These are phyloP conservation scores for Sugiyamaella marilandica DNA, from an alignment of 805 yeast species.

Conservation along the genomic window DNA sequence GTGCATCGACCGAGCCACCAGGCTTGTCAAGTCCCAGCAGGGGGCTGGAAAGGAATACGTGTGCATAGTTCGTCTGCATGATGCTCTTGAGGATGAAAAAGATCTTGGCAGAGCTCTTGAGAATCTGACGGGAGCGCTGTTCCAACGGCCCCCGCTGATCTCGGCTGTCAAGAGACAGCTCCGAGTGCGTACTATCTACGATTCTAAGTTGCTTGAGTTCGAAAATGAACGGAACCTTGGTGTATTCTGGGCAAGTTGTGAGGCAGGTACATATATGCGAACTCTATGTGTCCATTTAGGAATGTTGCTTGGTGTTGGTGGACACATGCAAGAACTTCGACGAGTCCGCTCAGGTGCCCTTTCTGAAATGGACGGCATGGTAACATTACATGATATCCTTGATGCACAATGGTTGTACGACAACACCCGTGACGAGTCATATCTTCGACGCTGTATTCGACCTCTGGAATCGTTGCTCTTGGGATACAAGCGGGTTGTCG, in stretches of 20 bases:
- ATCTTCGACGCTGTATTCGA: constrained; percentile 86
- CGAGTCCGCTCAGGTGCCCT: constrained; percentile 98
- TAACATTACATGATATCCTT: constrained; percentile 92
- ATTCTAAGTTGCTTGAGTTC: constrained; percentile 90
- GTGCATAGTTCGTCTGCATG: constrained; percentile 94
- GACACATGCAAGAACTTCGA: constrained; percentile 99
- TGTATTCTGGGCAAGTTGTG: constrained; percentile 99
- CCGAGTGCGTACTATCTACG: constrained; percentile 96
- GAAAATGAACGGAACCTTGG: constrained; percentile 95
- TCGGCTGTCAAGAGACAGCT: constrained; percentile 99
- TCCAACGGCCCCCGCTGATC: constrained; percentile 98
- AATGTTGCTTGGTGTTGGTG: constrained; percentile 97
- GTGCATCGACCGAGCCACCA: constrained; percentile 96
- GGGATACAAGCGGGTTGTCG: constrained; percentile 96
- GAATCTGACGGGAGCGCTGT: constrained; percentile 95
- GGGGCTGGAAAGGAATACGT: constrained; percentile 99
- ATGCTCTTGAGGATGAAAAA: constrained; percentile 83
- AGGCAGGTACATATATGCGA: constrained; percentile 99
- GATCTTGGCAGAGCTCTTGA: constrained; percentile 84
- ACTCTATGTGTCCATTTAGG: constrained; percentile 98
- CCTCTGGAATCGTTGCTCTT: constrained; percentile 91
- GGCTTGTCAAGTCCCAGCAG: constrained; percentile 97
- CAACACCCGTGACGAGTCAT: constrained; percentile 94
- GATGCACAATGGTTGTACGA: constrained; percentile 99
- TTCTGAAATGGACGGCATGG: constrained; percentile 83